Conservation (phyloP, 306 rosid species). For the Vicia faba region DNA sequence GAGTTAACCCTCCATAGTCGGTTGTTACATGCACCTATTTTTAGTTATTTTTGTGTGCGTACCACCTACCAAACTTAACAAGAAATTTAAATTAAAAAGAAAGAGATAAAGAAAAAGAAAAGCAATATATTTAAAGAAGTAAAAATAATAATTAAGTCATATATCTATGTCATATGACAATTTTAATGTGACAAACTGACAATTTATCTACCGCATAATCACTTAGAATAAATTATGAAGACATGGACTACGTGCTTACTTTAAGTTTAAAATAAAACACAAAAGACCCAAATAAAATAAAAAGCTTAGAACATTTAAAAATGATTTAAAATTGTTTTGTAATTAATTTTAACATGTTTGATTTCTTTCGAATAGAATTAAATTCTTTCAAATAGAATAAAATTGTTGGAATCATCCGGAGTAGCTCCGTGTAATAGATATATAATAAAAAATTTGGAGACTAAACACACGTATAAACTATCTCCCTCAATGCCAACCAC, state of each 20-base stretch:
- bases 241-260: not conserved
- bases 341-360: too few relatives aligned
- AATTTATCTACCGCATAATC: not conserved
- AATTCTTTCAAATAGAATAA: too few relatives aligned
- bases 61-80: not conserved
- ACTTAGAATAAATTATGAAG: not conserved
- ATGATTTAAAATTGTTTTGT: too few relatives aligned
- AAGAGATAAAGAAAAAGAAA: too few relatives aligned
- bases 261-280: not conserved
- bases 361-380: too few relatives aligned
- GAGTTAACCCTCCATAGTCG: not conserved
- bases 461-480: too few relatives aligned
- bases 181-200: not conserved
- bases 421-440: too few relatives aligned
- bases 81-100: not conserved
- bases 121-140: not conserved
- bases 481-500: too few relatives aligned
- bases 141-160: not conserved
- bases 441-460: too few relatives aligned
- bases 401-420: too few relatives aligned
- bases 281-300: not conserved
- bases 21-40: not conserved
- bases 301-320: too few relatives aligned
- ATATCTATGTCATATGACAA: not conserved
- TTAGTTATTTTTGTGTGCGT: not conserved